Evolutionary conservation across 2,329 filamentous ascomycete species (phyloP), one percentile per base, ranked within the genome.

Genomic region (Colletotrichum nymphaeae): DNA sequence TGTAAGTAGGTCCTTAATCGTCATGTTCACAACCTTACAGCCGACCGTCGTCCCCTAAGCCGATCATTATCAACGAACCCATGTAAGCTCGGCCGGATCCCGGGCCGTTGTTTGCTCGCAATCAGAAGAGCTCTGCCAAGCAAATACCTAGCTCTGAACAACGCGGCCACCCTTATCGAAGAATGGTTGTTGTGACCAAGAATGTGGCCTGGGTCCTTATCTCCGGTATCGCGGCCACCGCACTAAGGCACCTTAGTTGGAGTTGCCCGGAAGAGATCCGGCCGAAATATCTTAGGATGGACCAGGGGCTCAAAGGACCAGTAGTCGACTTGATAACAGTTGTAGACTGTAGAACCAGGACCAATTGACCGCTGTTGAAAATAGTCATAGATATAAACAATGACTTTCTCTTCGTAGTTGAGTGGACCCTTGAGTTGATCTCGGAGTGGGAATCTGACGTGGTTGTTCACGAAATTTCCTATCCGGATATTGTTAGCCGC

Each of bases 61-160:
- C 3, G 35, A 42, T 42, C 35, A 7, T 16, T 1, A 16, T 16
- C 14, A 42, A 6, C 6, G 35, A 42, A 1, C 35, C 14, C 35
- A 42, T 42, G 58, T 68, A 42, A 65, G 63, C 22, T 37, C 66
- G 66, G 57, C 57, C 57, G 66, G 49, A 26, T 53, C 66, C 6
- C 57, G 57, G 56, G 19, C 66, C 57, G 66, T 7, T 1, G 19
- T 16, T 4, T 24, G 19, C 7, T 42, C 35, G 2, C 8, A 22
- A n/a, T 30, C 4, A 8, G 26, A 16, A 22, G 49, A 28, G 12
- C 19, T 30, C 35, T 16, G 59, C 14, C 24, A 9, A 28, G 26
- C 14, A 56, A 26, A 56, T 56, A 56, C 4, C 53, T 56, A 7
- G 5, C 9, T 28, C 12, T 22, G 2, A 30, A 9, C 53, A 56